These are phyloP conservation scores for Globomyces pollinis-pini DNA, from an alignment of 192 early-diverging fungal species.

Conservation along the genomic window DNA sequence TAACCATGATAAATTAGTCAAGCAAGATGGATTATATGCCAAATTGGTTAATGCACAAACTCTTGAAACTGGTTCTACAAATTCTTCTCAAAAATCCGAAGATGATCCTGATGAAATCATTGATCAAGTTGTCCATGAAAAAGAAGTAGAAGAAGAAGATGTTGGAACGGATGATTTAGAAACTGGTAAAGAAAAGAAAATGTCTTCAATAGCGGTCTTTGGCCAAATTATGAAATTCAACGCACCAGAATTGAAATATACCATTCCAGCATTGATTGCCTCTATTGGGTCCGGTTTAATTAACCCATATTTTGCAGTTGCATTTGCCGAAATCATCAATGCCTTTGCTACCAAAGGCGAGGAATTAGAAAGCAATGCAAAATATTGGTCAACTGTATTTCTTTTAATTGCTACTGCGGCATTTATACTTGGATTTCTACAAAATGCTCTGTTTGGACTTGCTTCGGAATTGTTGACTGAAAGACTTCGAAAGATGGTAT, in stretches of 20 bases:
- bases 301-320: slow-evolving; percentile 40
- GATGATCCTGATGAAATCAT: neutral
- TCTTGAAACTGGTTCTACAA: slow-evolving; percentile 5
- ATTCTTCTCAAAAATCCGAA: slow-evolving; percentile 7
- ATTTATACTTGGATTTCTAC: slow-evolving; percentile 32
- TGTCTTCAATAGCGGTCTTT: neutral
- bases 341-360: slow-evolving; percentile 5
- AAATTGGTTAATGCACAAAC: slow-evolving; percentile 25
- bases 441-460: slow-evolving; percentile 43
- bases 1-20: slow-evolving; percentile 23
- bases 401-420: slow-evolving; percentile 40
- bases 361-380: slow-evolving; percentile 12
- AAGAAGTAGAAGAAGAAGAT: neutral
- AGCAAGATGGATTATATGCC: slow-evolving; percentile 19
- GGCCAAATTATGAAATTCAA: slow-evolving; percentile 26
- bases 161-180: slow-evolving; percentile 1
- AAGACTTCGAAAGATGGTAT: slow-evolving; percentile 26
- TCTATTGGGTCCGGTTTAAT: slow-evolving; percentile 56
- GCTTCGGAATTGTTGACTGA: slow-evolving; percentile 32
- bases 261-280: slow-evolving; percentile 47
- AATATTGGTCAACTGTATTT: slow-evolving; percentile 38
- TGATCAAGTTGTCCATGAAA: neutral
- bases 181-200: slow-evolving; percentile 1
- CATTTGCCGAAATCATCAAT: slow-evolving; percentile 6
- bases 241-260: slow-evolving; percentile 11